phyloP scores from a whole-genome alignment of 106 monocot genomes.

The Dioscorea dumetorum region DNA sequence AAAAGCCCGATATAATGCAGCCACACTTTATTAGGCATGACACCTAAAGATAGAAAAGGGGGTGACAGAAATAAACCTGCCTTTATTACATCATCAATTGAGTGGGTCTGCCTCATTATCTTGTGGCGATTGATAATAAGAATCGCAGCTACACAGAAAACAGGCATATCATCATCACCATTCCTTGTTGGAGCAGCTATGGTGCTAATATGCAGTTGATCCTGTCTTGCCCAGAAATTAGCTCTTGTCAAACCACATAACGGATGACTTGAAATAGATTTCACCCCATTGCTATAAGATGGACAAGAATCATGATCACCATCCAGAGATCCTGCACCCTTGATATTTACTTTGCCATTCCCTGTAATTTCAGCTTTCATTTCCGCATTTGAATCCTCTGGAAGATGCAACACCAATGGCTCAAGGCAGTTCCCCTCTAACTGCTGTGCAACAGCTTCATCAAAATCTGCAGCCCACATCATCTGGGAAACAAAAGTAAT shows the following conservation, averaged over 20 bases:
- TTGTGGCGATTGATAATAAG: constrained; percentile 88
- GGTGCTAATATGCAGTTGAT: constrained; percentile 23
- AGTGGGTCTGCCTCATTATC: constrained; percentile 73
- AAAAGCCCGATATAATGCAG: background rate
- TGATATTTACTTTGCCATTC: constrained; percentile 24
- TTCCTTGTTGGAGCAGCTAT: constrained; percentile 21
- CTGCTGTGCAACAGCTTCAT: constrained; percentile 50
- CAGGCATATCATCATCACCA: constrained; percentile 71
- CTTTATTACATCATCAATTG: constrained; percentile 96
- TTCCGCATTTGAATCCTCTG: constrained; percentile 18
- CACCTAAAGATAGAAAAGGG: background rate
- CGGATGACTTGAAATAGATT: constrained; percentile 49
- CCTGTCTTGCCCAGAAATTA: constrained; percentile 61
- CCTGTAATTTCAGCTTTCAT: constrained; percentile 13
- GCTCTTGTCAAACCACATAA: constrained; percentile 87
- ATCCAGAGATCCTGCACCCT: constrained; percentile 10
- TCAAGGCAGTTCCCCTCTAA: constrained; percentile 80
- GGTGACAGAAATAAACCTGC: constrained; percentile 20
- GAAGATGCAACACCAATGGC: constrained; percentile 48
- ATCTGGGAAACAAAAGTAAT: constrained; percentile 40
- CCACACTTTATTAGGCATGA: background rate
- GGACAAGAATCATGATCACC: constrained; percentile 22
- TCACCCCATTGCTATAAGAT: constrained; percentile 33
- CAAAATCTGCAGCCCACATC: constrained; percentile 99
- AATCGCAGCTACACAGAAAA: constrained; percentile 95